Conservation (phyloP, 345 rosid genomes). For the Camelina laxa region DNA sequence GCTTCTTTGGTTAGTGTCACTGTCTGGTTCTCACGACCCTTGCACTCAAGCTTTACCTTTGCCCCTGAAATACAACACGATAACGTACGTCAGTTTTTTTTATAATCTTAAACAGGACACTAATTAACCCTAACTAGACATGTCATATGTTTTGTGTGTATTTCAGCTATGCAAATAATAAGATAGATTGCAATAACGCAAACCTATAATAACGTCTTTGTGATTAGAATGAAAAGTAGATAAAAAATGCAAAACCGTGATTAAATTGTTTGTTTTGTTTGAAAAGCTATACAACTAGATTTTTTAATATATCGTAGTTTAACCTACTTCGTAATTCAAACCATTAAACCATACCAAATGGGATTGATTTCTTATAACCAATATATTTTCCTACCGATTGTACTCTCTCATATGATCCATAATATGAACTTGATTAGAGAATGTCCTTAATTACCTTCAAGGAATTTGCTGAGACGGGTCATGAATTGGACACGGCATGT, state of each 20-base stretch:
- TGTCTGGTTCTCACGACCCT: constrained; percentile 44
- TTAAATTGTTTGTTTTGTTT: neutral
- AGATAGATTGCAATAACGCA: too few species aligned
- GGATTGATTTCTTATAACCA: neutral
- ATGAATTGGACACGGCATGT: constrained; percentile 68
- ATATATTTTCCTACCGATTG: neutral
- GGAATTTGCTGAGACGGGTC: constrained; percentile 53
- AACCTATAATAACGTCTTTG: too few species aligned
- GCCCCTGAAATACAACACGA: constrained; percentile 48
- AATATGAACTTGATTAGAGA: neutral
- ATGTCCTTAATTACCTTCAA: constrained; percentile 43
- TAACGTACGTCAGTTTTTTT: neutral
- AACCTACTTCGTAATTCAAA: neutral
- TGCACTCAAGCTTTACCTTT: constrained; percentile 67
- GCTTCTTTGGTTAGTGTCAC: constrained; percentile 50
- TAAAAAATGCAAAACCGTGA: neutral
- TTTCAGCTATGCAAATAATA: too few species aligned
- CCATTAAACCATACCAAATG: neutral
- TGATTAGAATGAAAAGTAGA: neutral
- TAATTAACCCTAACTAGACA: neutral
- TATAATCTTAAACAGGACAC: neutral
- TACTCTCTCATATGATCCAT: neutral
- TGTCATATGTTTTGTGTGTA: too few species aligned
- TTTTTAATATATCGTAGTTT: neutral
- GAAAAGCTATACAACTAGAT: too few species aligned